Evolutionary conservation across 345 rosid species (phyloP), one percentile per base, ranked within the genome.

Genomic region (Psidium friedrichsthalianum): DNA sequence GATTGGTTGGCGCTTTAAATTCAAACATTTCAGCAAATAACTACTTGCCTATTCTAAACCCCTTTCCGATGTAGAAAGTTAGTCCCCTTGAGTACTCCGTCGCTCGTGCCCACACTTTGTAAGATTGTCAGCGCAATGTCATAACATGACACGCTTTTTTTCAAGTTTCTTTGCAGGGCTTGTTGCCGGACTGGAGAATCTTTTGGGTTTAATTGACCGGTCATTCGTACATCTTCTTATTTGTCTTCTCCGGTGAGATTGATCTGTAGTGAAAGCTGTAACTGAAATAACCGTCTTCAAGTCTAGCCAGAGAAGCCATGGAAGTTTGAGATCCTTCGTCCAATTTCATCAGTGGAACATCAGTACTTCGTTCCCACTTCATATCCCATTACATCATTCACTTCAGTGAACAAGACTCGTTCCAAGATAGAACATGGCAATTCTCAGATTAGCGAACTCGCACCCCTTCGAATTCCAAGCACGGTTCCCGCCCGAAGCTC

Each of bases 111-210:
- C 42, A 32, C 42, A 29, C 74, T 6, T 11, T 5, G 74, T 15
- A 61, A 61, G 40, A 61, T 6, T 0, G 74, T 0, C 74, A 20
- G 29, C 21, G 0, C 15, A 29, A 61, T 61, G 18, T 61, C 74
- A 29, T 61, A 29, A 21, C 42, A 29, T 61, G 29, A 29, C 11
- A 61, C 0, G 15, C 74, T 29, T 27, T 14, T 18, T 36, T 15
- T 15, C 4, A 0, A 2, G 6, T 29, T 27, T 0, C 42, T 51
- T 51, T 51, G 52, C 52, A 51, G 52, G 3, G 52, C 52, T 51
- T 11, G 5, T 0, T 6, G 74, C 74, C 0, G 74, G 21, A 9
- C 0, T 61, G 0, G 74, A 5, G 42, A 61, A 6, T 29, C 15
- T 61, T 61, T 29, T 8, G 11, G 5, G 74, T 27, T 0, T 4